Evolutionary conservation across 2,329 filamentous ascomycete species (phyloP).

Genomic region (Sporothrix luriei): DNA sequence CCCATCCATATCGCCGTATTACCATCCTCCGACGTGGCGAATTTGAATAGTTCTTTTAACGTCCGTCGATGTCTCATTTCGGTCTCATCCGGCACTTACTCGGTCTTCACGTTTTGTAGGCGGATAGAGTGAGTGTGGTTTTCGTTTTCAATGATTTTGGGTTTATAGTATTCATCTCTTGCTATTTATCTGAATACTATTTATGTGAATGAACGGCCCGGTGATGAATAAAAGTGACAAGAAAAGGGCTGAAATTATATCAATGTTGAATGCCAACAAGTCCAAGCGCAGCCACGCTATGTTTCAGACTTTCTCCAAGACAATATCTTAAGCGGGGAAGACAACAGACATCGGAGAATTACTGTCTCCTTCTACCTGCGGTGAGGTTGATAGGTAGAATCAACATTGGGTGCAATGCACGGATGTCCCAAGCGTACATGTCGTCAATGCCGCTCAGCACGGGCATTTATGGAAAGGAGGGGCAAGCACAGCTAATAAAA

Average conservation of each 20-base stretch:
- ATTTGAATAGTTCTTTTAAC: not conserved
- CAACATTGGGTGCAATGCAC: not conserved
- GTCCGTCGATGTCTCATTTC: too few relatives aligned
- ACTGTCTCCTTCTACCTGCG: not conserved
- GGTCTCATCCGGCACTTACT: too few relatives aligned
- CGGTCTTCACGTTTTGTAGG: too few relatives aligned
- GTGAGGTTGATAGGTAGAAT: too few relatives aligned
- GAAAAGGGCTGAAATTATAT: not conserved
- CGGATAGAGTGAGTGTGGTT: too few relatives aligned
- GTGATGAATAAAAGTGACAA: not conserved
- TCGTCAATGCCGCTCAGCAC: constrained; percentile 6
- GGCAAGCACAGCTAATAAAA: not conserved
- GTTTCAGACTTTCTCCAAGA: too few relatives aligned
- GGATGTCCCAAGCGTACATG: not conserved
- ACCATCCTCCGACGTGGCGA: not conserved
- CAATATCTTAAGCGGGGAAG: not conserved
- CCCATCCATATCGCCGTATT: not conserved
- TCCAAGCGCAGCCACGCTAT: too few relatives aligned
- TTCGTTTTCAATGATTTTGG: too few relatives aligned
- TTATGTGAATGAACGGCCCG: too few relatives aligned
- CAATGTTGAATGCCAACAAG: too few relatives aligned
- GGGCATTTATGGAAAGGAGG: not conserved
- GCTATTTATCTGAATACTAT: too few relatives aligned
- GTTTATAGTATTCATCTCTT: too few relatives aligned
- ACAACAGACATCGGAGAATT: not conserved